A percentile compares a stretch with the other conserved stretches of the same genome.
These are phyloP conservation scores for Populus tomentosa DNA, from an alignment of 441 rosid species.

Conservation along the genomic window DNA sequence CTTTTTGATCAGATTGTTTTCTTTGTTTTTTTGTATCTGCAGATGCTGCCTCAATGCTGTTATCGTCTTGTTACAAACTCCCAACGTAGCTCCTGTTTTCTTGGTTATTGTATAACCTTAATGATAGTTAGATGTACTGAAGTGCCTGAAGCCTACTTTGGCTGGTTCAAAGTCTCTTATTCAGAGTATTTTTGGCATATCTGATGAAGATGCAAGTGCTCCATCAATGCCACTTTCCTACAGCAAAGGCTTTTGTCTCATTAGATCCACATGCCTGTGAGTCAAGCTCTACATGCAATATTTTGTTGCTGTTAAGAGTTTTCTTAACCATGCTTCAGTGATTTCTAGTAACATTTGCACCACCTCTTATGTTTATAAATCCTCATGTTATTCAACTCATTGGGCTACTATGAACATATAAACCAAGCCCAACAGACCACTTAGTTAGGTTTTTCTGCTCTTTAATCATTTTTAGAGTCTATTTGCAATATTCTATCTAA, in stretches of 20 bases:
- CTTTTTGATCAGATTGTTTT: not conserved
- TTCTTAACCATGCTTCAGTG: not conserved
- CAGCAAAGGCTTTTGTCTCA: constrained; percentile 32
- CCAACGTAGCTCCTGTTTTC: constrained; percentile 18
- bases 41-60: constrained; percentile 36
- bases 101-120: constrained; percentile 27
- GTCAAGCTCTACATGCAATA: constrained; percentile 26
- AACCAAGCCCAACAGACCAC: not conserved
- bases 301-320: not conserved
- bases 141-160: constrained; percentile 39
- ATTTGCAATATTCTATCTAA: not conserved
- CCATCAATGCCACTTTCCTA: constrained; percentile 42
- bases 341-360: not conserved
- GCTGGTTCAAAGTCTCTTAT: constrained; percentile 48
- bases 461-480: not conserved
- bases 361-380: not conserved
- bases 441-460: not conserved
- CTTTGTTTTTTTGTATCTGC: constrained; percentile 21
- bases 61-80: constrained; percentile 37
- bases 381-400: not conserved
- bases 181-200: constrained; percentile 51
- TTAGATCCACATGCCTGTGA: constrained; percentile 77
- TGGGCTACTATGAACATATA: not conserved
- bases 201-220: constrained; percentile 30
- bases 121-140: constrained; percentile 54